These are phyloP conservation scores for Aeschynomene evenia DNA, from an alignment of 306 rosid species.

Conservation along the genomic window DNA sequence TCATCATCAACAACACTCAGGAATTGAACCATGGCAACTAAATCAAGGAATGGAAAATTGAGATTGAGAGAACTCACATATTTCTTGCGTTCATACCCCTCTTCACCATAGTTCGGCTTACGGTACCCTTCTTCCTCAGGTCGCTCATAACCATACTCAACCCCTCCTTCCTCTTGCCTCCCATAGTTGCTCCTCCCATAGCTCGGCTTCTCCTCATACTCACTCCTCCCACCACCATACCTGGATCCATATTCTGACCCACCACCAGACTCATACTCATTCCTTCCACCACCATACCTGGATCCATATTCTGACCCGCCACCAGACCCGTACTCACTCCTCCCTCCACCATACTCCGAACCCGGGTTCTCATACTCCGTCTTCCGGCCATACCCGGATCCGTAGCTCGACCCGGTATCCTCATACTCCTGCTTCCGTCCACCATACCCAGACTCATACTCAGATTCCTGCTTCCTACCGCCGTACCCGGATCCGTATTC, in stretches of 20 bases:
- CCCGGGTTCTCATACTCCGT: not conserved
- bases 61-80: constrained; percentile 51
- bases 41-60: not conserved
- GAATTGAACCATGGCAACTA: not conserved
- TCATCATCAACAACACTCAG: too few species aligned
- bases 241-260: not conserved
- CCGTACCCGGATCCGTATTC: constrained; percentile 1
- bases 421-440: not conserved
- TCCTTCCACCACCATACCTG: not conserved
- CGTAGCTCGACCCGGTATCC: not conserved
- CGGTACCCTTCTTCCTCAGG: constrained; percentile 44
- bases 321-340: too few species aligned
- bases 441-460: constrained; percentile 6
- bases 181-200: constrained; percentile 41
- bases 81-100: constrained; percentile 74
- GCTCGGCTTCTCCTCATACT: constrained; percentile 40
- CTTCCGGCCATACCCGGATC: not conserved
- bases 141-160: constrained; percentile 40
- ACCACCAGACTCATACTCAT: constrained; percentile 12
- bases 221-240: constrained; percentile 16
- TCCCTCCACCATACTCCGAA: too few species aligned
- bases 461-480: constrained; percentile 12
- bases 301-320: not conserved
- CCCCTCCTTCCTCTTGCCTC: too few species aligned
- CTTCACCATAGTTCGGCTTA: constrained; percentile 47